Base-by-base conservation (phyloP, 768 basidiomycete genomes). In the Galerina marginata region DNA sequence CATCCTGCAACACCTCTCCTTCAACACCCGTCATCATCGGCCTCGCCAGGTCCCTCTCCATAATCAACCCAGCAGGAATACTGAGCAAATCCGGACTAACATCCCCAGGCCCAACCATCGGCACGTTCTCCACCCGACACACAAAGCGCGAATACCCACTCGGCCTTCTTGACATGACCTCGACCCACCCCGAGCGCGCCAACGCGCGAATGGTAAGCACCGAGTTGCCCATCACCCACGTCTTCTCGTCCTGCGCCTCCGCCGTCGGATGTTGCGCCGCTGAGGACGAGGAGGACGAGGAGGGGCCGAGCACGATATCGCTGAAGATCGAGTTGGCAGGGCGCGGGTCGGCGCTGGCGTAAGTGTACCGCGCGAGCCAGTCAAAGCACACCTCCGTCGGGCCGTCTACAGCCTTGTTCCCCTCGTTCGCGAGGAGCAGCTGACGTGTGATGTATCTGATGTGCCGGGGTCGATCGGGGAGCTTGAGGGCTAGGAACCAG, bases 311-410 rank as follows among this genome's bases (percentile, higher is more conserved):
- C 52, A 96, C 81, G 54, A 95, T 86, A 38, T 95, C 91, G 62
- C 83, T 86, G 56, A 98, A 82, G 52, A 89, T 80, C 1, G 93
- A 93, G 36, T 81, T 83, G 1, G 94, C 86, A 2, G 96, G 94
- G 14, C 92, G 86, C 1, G 96, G 96, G 70, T 97, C 95, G 14
- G 95, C 94, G 67, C 91, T 95, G 12, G 90, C 94, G 67, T 96
- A 98, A 0, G 96, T 91, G 71, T 97, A 97, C 15, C 97, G 83
- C 9, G 94, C 91, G 15, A 99, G 82, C 95, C 96, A 99, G 72
- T 99, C 97, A 69, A 99, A 96, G 74, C 94, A 96, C 38, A 99
- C 96, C 70, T 98, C 94, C 0, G 95, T 93, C 26, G 90, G 89
- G 60, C 92, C 93, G 72, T 99, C 97, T 5, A 96, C 79, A 42